Base-by-base conservation (phyloP, 2,329 filamentous ascomycete species). In the Epicoccum nigrum region DNA sequence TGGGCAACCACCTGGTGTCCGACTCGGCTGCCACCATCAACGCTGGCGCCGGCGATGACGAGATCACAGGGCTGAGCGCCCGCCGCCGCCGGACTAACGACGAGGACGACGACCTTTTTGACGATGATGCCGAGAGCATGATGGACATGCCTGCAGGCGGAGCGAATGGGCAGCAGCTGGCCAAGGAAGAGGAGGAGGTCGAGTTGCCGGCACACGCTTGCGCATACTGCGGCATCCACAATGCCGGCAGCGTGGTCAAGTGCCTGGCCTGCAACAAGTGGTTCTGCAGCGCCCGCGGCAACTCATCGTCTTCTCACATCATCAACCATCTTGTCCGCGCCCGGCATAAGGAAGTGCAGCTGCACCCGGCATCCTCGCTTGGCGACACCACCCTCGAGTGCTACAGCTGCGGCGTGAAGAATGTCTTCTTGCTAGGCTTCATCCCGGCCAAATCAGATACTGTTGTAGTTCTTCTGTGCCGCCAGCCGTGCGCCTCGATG, bases 391-490 rank as follows among this genome's bases (percentile, higher is more conserved):
- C 95, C 30, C 83, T 99, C 56, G 94, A 99, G 79, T 99, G 94
- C 78, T 99, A 99, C 79, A 97, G 97, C 77, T 99, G 94, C 74
- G 94, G 93, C 38, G 97, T 91, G n/a, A 97, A 97, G 78, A 99
- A 99, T 72, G 93, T 97, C 40, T 99, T 99, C 65, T 81, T 97
- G 28, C 86, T 99, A 21, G 94, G 94, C 6, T 99, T 99, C 73
- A 99, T 99, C 63, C 95, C 94, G 8, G 94, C 94, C 49, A 99
- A 99, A 73, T 97, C 94, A 9, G 95, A 99, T 69, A 97, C 94
- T 0, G 94, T 99, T 21, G 95, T 99, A 7, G 94, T 99, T 19
- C 85, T 99, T 35, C 83, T 99, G 30, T 99, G 94, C 74, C 92
- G 94, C 55, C 94, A 97, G 75, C 94, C 94, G 38, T 99, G 94